A percentile compares a stretch with the other conserved stretches of the same genome.
phyloP scores from a whole-genome alignment of 164 flowering plant species.

The Macadamia integrifolia region DNA sequence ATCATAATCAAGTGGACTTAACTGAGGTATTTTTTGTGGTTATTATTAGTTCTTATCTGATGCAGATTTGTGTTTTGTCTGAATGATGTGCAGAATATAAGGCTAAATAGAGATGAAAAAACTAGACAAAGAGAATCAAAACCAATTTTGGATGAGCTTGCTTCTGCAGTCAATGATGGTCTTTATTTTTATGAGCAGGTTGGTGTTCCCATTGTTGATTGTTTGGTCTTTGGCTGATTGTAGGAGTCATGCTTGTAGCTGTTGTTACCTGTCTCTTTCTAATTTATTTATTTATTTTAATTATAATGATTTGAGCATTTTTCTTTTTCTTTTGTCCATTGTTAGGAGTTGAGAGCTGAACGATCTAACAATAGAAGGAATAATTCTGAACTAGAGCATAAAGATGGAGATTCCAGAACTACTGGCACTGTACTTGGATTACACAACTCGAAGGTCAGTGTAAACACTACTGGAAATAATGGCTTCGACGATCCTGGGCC shows the following conservation, averaged over 20 bases:
- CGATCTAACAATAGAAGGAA: slow-evolving; percentile 37
- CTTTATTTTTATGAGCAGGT: slow-evolving; percentile 96
- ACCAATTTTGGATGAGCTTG: slow-evolving; percentile 65
- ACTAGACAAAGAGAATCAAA: slow-evolving; percentile 36
- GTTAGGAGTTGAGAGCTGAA: slow-evolving; percentile 60
- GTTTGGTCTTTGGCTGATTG: neutral
- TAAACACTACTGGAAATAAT: slow-evolving; percentile 26
- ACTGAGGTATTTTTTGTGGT: too few relatives aligned
- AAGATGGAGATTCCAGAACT: slow-evolving; percentile 42
- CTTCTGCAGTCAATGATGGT: slow-evolving; percentile 81
- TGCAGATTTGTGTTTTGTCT: neutral
- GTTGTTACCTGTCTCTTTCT: neutral
- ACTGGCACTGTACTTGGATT: slow-evolving; percentile 22
- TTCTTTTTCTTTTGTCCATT: slow-evolving; percentile 7
- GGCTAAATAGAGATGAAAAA: slow-evolving; percentile 30
- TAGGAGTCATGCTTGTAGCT: neutral
- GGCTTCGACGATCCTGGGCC: slow-evolving; percentile 41
- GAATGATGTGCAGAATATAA: slow-evolving; percentile 45
- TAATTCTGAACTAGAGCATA: slow-evolving; percentile 28
- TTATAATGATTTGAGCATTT: neutral
- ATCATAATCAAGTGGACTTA: too few relatives aligned
- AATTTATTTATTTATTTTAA: too few relatives aligned
- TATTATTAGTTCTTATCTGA: neutral
- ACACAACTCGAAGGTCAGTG: slow-evolving; percentile 29
- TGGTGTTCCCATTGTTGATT: neutral